Base-by-base conservation (phyloP, 169 alveolate species). In the Cryptosporidium ubiquitum region DNA sequence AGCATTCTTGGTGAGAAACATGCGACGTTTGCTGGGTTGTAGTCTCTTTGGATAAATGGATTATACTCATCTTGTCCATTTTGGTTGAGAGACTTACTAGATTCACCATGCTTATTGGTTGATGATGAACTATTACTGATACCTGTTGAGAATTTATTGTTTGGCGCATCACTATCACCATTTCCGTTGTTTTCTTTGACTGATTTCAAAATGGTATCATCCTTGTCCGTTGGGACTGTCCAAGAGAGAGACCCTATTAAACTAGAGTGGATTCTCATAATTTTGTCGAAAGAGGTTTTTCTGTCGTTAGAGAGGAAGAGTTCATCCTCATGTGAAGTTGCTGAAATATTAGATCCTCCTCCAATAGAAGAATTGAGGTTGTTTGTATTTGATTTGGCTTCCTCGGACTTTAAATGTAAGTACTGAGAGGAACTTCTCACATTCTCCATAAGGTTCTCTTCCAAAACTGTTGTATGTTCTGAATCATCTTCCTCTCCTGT, bases 1-100 rank as follows among this genome's bases (percentile, higher is more conserved):
- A 79, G 64, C 89, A 79, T 79, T 79, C 89, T 79, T 10, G 89
- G 89, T 9, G 89, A 79, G 55, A 79, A 79, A n/a, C 89, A 79
- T n/a, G 89, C 61, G n/a, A 79, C 89, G 44, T 79, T 58, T 29
- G 79, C 33, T 23, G 73, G 37, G 42, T 61, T 64, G 42, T 79
- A 79, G n/a, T 79, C 75, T 29, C 89, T 79, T 61, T 58, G 89
- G 33, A 58, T 37, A 42, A 79, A 79, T 42, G 89, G 89, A 26
- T 79, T 64, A 42, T 79, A 79, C n/a, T 79, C 89, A 31, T 73
- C 85, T 10, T 29, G 37, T 16, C 51, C 26, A 29, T 23, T 33
- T 9, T 49, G 55, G 26, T 37, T 40, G 42, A 33, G 18, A 14
- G 71, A n/a, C 47, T 64, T 73, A 12, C 6, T 31, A 9, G 68